phyloP scores from a whole-genome alignment of 768 basidiomycete species.

The Lactifluus rugatus region DNA sequence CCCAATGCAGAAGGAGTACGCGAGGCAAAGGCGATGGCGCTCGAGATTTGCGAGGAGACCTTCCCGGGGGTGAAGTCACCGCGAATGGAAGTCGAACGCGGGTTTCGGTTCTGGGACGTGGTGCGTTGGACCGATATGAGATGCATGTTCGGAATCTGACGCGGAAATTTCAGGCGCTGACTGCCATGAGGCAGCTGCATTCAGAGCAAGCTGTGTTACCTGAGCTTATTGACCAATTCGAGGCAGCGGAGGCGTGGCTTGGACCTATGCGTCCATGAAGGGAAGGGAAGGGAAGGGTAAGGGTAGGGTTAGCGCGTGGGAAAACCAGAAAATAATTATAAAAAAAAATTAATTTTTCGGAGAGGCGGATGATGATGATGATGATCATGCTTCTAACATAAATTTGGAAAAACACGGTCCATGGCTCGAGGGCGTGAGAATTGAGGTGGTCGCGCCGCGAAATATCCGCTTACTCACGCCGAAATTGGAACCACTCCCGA shows the following conservation, averaged over 20 bases:
- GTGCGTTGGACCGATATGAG: slow-evolving; percentile 41
- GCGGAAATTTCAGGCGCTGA: slow-evolving; percentile 48
- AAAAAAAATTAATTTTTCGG: not conserved
- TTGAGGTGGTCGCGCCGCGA: slow-evolving; percentile 18
- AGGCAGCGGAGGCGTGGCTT: slow-evolving; percentile 90
- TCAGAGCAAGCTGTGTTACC: slow-evolving; percentile 70
- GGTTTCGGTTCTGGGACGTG: slow-evolving; percentile 98
- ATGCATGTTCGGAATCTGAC: slow-evolving; percentile 15
- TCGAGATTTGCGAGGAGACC: slow-evolving; percentile 88
- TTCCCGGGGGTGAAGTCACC: slow-evolving; percentile 88
- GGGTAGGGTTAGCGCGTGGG: slow-evolving; percentile 5
- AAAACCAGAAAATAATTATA: not conserved
- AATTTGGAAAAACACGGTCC: not conserved
- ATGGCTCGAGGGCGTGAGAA: slow-evolving; percentile 9
- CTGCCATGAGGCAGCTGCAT: slow-evolving; percentile 84
- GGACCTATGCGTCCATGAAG: slow-evolving; percentile 79
- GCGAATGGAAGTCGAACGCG: slow-evolving; percentile 83
- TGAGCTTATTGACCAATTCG: slow-evolving; percentile 92
- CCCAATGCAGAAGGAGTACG: slow-evolving; percentile 68
- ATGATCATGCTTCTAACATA: not conserved
- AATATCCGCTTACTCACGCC: slow-evolving; percentile 23
- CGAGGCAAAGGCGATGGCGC: slow-evolving; percentile 77
- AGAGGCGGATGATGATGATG: not conserved
- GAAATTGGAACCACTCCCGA: slow-evolving; percentile 7
- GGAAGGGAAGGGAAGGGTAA: not conserved